Base-by-base conservation (phyloP, 441 rosid genomes). In the Adansonia rubrostipa region DNA sequence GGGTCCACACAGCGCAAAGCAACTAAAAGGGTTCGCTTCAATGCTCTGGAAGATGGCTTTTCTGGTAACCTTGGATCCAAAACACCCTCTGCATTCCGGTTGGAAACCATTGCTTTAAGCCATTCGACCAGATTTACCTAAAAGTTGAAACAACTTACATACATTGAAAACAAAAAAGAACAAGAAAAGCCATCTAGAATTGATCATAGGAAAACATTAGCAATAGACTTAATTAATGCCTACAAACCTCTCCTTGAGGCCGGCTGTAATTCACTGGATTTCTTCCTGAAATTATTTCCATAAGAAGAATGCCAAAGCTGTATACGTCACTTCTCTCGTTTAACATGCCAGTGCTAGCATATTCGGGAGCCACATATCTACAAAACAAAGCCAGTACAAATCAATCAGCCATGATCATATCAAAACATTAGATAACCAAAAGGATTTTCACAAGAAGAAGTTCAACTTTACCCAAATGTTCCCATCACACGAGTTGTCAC, bases 401-500 rank as follows among this genome's bases (percentile, higher is more conserved):
- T 65, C 10, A 44, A 56, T 44, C 50, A 76, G 62, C 11, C 53
- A 65, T 13, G n/a, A 42, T 24, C 20, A 57, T 22, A 62, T 47
- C 44, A 63, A 22, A 75, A 42, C 62, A 47, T 17, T 13, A 58
- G 11, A 75, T 20, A 42, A 79, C n/a, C 62, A 71, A 67, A 50
- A 67, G 9, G 33, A 15, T 71, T 51, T 73, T 63, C 10, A 77
- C n/a, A 74, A 7, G 75, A 10, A 82, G 47, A 50, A 62, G 61
- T 56, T 77, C 33, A 42, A 82, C 91, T 75, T 36, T 42, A 89
- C 96, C 99, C 98, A 58, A 95, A 93, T 60, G 98, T 92, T 75
- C 98, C 98, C 99, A 93, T 93, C 67, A 95, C 98, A 22, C 98
- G 98, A 73, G 99, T 92, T 33, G 98, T 92, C 80, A 93, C 91